Conservation (phyloP, 2,329 filamentous ascomycete genomes). For the Thelonectria discophora region DNA sequence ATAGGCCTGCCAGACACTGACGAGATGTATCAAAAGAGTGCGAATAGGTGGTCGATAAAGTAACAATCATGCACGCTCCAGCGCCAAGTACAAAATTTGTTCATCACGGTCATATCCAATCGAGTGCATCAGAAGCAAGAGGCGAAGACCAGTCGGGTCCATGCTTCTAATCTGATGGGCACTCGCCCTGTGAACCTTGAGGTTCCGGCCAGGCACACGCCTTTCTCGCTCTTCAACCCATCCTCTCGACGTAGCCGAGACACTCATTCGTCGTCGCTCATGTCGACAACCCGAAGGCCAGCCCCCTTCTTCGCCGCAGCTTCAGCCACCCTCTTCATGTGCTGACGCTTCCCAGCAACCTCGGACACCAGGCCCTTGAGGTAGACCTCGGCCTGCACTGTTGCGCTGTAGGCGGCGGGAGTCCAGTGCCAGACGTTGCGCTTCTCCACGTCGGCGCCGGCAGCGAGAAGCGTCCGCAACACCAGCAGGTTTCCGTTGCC, state of each 20-base stretch:
- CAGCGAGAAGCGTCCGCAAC: constrained; percentile 77
- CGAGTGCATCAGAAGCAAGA: background rate
- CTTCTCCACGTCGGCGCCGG: constrained; percentile 77
- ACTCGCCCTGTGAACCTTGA: background rate
- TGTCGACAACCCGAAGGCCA: constrained; percentile 56
- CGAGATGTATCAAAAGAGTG: background rate
- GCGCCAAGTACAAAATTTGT: background rate
- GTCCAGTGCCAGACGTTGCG: constrained; percentile 84
- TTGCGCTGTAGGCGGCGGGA: constrained; percentile 82
- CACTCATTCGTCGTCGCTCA: constrained; percentile 46
- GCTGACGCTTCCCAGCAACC: constrained; percentile 67
- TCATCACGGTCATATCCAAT: background rate
- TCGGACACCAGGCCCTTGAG: constrained; percentile 80
- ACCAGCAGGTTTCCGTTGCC: constrained; percentile 83
- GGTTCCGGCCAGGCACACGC: background rate
- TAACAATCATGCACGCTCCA: background rate
- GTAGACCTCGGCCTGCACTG: constrained; percentile 85
- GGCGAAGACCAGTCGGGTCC: background rate
- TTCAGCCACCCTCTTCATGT: constrained; percentile 48
- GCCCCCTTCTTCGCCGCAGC: constrained; percentile 52
- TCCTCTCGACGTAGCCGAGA: background rate
- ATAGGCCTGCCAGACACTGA: background rate
- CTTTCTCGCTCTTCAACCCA: background rate
- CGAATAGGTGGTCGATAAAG: background rate
- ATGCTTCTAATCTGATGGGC: background rate